Percentiles rank a stretch among this genome's conserved stretches.
These are phyloP conservation scores for Colletotrichum karsti DNA, from an alignment of 2,329 filamentous ascomycete genomes.

Conservation along the genomic window DNA sequence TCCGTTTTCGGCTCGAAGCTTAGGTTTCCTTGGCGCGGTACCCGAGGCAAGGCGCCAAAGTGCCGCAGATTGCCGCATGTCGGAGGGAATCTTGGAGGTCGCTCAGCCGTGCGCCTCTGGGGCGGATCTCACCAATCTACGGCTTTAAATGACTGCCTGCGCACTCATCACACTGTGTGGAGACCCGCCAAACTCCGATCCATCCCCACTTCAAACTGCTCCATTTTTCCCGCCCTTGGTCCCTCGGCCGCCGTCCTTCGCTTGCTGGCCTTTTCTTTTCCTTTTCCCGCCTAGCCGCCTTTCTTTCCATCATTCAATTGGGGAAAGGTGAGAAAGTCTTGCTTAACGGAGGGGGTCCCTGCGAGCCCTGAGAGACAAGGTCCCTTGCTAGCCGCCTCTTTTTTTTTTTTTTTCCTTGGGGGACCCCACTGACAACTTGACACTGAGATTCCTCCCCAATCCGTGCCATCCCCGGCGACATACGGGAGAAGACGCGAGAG, in stretches of 20 bases:
- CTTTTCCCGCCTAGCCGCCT: neutral
- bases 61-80: slow-evolving; percentile 12
- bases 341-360: neutral
- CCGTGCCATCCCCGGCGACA: slow-evolving; percentile 14
- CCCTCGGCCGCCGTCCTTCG: neutral
- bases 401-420: neutral
- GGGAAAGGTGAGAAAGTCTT: neutral
- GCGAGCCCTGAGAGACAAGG: slow-evolving; percentile 11
- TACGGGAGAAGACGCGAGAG: slow-evolving; percentile 10
- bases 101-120: slow-evolving; percentile 7
- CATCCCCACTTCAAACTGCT: too few relatives aligned
- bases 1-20: slow-evolving; percentile 28
- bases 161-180: slow-evolving; percentile 12
- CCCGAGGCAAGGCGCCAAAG: slow-evolving; percentile 12
- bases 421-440: slow-evolving; percentile 12
- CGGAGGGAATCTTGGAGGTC: neutral
- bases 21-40: slow-evolving; percentile 24
- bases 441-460: slow-evolving; percentile 19
- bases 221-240: slow-evolving; percentile 17
- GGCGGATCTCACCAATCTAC: neutral
- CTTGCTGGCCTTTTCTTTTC: neutral
- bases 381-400: neutral
- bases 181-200: neutral
- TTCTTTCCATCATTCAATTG: neutral
- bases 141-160: neutral